phyloP scores from a whole-genome alignment of 108 stramenopile species.

The Stephanodiscus triporus region DNA sequence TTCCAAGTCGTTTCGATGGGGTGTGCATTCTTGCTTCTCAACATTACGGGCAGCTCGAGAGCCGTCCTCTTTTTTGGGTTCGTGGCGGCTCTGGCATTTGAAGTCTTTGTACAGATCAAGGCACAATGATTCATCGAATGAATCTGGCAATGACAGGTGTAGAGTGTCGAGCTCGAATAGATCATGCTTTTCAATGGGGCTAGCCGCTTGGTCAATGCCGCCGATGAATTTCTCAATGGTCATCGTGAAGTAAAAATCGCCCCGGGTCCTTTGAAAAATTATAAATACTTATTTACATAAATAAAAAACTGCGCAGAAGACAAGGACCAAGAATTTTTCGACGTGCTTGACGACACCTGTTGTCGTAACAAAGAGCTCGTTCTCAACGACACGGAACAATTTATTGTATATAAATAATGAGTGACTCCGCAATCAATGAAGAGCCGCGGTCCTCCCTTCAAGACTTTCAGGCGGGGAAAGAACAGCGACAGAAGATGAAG shows the following conservation, averaged over 20 bases:
- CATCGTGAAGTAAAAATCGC: neutral
- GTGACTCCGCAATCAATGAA: neutral
- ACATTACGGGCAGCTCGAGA: neutral
- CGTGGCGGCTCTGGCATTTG: constrained; percentile 3
- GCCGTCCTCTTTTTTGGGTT: neutral
- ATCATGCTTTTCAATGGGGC: constrained; percentile 37
- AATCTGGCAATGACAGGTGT: constrained; percentile 44
- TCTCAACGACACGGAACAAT: neutral
- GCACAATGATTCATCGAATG: constrained; percentile 42
- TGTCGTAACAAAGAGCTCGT: neutral
- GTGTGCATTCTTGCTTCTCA: neutral
- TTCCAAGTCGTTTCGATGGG: constrained; percentile 8
- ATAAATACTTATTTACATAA: too few relatives aligned
- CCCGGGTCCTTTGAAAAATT: neutral
- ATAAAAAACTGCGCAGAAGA: neutral
- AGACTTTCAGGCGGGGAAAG: constrained; percentile 44
- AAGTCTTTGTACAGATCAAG: constrained; percentile 39
- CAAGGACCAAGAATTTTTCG: too few relatives aligned
- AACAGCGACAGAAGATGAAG: constrained; percentile 67
- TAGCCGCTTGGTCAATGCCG: constrained; percentile 13
- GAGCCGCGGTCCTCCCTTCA: constrained; percentile 28
- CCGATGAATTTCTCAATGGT: neutral
- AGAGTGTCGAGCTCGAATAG: constrained; percentile 30
- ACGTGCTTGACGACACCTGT: too few relatives aligned
- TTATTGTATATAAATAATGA: neutral